Percentiles rank a stretch among this genome's conserved stretches.
Conservation (phyloP, 352 stramenopile genomes). For the Plasmopara muralis region DNA sequence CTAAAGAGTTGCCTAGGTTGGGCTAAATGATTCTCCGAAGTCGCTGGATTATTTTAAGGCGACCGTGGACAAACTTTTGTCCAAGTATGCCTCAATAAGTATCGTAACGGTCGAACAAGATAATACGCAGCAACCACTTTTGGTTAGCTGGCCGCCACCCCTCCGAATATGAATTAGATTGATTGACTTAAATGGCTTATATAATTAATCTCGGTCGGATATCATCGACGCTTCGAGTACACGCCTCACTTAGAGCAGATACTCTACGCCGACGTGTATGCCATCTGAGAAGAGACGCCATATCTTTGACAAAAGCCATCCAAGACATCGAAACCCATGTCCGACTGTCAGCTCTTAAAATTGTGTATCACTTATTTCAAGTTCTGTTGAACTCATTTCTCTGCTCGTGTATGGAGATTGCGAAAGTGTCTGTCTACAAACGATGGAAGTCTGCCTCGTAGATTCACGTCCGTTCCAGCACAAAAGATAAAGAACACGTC, state of each 20-base stretch:
- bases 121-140: too few relatives aligned
- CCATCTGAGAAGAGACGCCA: constrained; percentile 72
- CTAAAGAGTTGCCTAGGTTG: too few relatives aligned
- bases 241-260: constrained; percentile 46
- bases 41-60: too few relatives aligned
- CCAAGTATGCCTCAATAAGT: too few relatives aligned
- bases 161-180: too few relatives aligned
- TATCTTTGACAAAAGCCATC: constrained; percentile 75
- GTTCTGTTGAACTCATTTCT: constrained; percentile 12
- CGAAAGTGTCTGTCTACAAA: constrained; percentile 31
- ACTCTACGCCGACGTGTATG: constrained; percentile 65
- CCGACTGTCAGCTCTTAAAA: constrained; percentile 57
- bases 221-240: constrained; percentile 27
- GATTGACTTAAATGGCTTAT: too few relatives aligned
- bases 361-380: constrained; percentile 37
- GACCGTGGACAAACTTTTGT: too few relatives aligned
- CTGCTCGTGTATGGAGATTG: constrained; percentile 39
- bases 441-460: constrained; percentile 37
- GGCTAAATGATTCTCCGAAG: too few relatives aligned
- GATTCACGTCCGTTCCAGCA: constrained; percentile 41
- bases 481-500: constrained; percentile 63
- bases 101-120: too few relatives aligned
- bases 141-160: too few relatives aligned
- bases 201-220: too few relatives aligned
- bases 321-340: constrained; percentile 73